Conservation (phyloP, 768 basidiomycete genomes). For the Lentinula lateritia region DNA sequence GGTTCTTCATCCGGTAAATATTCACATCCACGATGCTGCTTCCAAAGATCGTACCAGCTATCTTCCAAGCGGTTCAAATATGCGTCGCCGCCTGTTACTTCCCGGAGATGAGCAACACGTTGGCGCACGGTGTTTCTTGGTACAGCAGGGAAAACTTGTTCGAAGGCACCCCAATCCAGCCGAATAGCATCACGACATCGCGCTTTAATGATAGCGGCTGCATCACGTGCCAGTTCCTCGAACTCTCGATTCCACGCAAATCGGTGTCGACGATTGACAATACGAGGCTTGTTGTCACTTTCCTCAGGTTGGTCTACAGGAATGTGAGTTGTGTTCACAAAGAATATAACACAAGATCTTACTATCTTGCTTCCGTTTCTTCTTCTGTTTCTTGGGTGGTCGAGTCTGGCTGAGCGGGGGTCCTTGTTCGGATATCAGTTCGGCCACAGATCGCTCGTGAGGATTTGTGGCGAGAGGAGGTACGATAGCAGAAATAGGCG, state of each 20-base stretch:
- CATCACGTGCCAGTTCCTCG: conserved; percentile 86
- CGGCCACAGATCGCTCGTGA: conserved; percentile 46
- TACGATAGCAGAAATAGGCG: conserved; percentile 13
- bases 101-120: conserved; percentile 55
- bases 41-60: conserved; percentile 77
- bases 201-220: conserved; percentile 73
- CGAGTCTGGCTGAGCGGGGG: conserved; percentile 28
- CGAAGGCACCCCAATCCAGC: conserved; percentile 67
- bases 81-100: conserved; percentile 59
- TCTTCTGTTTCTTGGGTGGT: conserved; percentile 23
- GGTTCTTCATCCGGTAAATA: conserved; percentile 70
- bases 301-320: not conserved
- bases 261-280: conserved; percentile 45
- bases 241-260: conserved; percentile 85
- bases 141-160: conserved; percentile 77
- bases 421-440: conserved; percentile 47
- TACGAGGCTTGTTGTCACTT: not conserved
- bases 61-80: conserved; percentile 80
- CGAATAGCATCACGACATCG: conserved; percentile 60
- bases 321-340: not conserved
- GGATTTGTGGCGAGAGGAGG: conserved; percentile 36
- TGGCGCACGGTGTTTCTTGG: conserved; percentile 67
- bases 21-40: conserved; percentile 58
- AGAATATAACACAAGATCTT: not conserved
- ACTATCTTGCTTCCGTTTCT: not conserved